Percentiles rank a stretch among this genome's conserved stretches.
phyloP scores from a whole-genome alignment of 306 rosid genomes.

The Psophocarpus tetragonolobus region DNA sequence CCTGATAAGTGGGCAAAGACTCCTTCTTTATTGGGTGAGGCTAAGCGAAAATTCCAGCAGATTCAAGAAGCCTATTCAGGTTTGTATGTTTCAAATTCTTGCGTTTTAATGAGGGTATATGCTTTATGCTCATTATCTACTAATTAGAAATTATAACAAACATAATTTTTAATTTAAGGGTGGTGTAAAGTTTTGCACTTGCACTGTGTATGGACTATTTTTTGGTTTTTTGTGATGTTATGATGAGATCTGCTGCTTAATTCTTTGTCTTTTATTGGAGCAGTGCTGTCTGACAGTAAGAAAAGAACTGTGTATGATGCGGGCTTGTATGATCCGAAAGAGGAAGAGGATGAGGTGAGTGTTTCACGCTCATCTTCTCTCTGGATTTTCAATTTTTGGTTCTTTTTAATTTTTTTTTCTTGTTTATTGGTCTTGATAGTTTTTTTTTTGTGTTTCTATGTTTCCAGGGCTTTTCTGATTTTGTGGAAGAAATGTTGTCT shows the following conservation, averaged over 20 bases:
- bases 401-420: not conserved
- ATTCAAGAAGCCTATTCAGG: conserved; percentile 93
- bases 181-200: no score
- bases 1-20: conserved; percentile 74
- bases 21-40: conserved; percentile 58
- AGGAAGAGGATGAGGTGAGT: conserved; percentile 72
- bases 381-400: not conserved
- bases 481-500: conserved; percentile 74
- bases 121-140: no score
- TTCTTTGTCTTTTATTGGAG: not conserved
- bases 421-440: not conserved
- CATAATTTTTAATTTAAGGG: no score
- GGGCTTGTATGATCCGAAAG: conserved; percentile 64
- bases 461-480: conserved; percentile 64
- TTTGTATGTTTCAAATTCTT: not conserved
- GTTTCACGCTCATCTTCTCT: not conserved
- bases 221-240: not conserved
- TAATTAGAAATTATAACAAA: no score
- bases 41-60: conserved; percentile 70
- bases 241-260: not conserved
- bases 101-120: no score
- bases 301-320: conserved; percentile 70
- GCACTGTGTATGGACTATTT: no score
- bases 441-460: not conserved
- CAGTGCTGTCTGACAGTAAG: conserved; percentile 70